These are phyloP conservation scores for Ustilago bromivora DNA, from an alignment of 1,284 basidiomycete genomes.

Conservation along the genomic window DNA sequence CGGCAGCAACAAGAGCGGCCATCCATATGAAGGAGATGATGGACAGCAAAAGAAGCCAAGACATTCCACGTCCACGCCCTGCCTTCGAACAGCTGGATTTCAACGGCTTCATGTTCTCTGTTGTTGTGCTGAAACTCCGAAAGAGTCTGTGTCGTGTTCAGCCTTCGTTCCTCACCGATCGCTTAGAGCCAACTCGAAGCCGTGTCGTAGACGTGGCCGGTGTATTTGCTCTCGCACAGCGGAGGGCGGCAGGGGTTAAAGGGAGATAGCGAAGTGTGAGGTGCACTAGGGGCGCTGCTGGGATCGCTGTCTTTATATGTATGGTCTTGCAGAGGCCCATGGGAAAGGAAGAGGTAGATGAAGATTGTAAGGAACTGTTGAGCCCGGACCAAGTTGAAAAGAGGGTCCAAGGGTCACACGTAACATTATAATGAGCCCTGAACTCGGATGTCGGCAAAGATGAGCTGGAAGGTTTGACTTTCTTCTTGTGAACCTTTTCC, in stretches of 20 bases:
- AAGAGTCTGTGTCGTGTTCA: not conserved
- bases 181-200: not conserved
- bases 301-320: not conserved
- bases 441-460: constrained; percentile 26
- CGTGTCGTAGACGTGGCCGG: not conserved
- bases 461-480: constrained; percentile 35
- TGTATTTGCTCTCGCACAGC: not conserved
- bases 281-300: not conserved
- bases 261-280: not conserved
- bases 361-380: not conserved
- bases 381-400: not conserved
- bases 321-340: not conserved
- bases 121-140: not conserved
- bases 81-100: constrained; percentile 16
- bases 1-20: constrained; percentile 48
- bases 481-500: constrained; percentile 14
- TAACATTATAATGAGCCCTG: not conserved
- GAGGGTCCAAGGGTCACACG: constrained; percentile 19
- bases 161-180: not conserved
- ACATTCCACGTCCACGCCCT: constrained; percentile 1
- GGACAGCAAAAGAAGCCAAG: constrained; percentile 28
- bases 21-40: constrained; percentile 26
- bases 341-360: not conserved
- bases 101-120: constrained; percentile 38
- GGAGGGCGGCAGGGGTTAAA: not conserved